A percentile compares a stretch with the other conserved stretches of the same genome.
These are phyloP conservation scores for Fusarium graminum DNA, from an alignment of 2,329 filamentous ascomycete genomes.

Conservation along the genomic window DNA sequence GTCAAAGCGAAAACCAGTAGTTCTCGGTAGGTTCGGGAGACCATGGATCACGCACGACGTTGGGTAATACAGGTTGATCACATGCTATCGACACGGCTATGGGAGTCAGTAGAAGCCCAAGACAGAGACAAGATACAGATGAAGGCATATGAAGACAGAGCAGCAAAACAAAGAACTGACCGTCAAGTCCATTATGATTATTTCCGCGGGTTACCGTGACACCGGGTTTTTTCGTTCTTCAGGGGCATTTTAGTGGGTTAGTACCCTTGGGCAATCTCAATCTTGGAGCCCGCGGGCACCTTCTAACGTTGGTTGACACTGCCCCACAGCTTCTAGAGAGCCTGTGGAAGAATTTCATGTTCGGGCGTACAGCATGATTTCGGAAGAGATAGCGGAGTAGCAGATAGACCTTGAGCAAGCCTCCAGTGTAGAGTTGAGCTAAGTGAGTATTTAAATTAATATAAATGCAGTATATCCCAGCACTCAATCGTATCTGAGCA, in stretches of 20 bases:
- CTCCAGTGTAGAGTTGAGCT: too few relatives aligned
- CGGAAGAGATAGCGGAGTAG: not conserved
- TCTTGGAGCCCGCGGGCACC: constrained; percentile 33
- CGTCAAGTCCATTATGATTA: not conserved
- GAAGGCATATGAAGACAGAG: not conserved
- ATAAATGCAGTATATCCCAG: not conserved
- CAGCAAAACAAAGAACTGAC: not conserved
- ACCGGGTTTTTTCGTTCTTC: too few relatives aligned
- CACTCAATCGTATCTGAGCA: not conserved
- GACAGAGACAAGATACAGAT: too few relatives aligned
- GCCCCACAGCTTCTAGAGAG: constrained; percentile 22
- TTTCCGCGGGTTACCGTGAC: not conserved
- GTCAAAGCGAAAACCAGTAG: constrained; percentile 21
- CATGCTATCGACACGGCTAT: not conserved
- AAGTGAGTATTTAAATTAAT: not conserved
- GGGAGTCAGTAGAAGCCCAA: not conserved
- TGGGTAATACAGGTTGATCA: constrained; percentile 4
- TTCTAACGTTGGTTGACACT: not conserved
- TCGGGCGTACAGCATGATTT: not conserved
- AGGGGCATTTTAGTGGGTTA: too few relatives aligned
- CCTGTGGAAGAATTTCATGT: constrained; percentile 6
- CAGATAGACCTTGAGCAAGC: not conserved
- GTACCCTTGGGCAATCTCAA: constrained; percentile 30
- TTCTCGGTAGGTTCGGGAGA: constrained; percentile 30
- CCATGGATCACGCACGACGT: constrained; percentile 4